Base-by-base conservation (phyloP, 2,329 filamentous ascomycete genomes). In the Fusarium sulawesiense region DNA sequence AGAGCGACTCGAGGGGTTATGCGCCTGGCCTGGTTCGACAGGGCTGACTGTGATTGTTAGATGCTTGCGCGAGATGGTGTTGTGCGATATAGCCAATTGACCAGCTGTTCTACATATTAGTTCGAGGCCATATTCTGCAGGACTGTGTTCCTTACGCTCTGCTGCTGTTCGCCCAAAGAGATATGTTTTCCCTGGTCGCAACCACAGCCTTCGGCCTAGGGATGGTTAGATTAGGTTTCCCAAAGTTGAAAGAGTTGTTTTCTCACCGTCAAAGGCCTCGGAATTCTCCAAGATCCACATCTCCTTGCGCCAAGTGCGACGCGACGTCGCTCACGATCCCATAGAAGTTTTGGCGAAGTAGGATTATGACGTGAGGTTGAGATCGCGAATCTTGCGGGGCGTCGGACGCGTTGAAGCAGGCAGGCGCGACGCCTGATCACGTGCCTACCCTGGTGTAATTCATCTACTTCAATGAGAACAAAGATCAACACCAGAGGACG, bases 11-110 rank as follows among this genome's bases (percentile, higher is more conserved):
- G 88, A 85, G 16, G 92, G 81, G 62, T 89, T 87, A 63, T 88
- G 86, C 56, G 89, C 92, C 76, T 93, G 89, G 49, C 89, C 91
- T 16, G 89, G 82, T 42, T 84, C 81, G 40, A 95, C 91, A 1
- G 81, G 73, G 48, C 86, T 88, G 9, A 98, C 89, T 44, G 89
- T 86, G 53, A 99, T 90, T 32, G 90, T 90, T 70, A 98, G 83
- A 80, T 99, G 96, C 76, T 96, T 93, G 60, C 95, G 87, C 32
- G 96, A 99, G 50, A 99, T 92, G 2, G 91, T 92, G 75, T 92
- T 93, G 75, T 96, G 88, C 8, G 91, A 88, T 71, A 97, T 92
- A 25, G 87, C 89, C 71, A 92, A 82, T 74, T 87, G 88, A 5
- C 88, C 88, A 57, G 88, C 91, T 92, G 71, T 8, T 12, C 4